phyloP scores from a whole-genome alignment of 208 protist species.

The Vickermania spadyakhi region DNA sequence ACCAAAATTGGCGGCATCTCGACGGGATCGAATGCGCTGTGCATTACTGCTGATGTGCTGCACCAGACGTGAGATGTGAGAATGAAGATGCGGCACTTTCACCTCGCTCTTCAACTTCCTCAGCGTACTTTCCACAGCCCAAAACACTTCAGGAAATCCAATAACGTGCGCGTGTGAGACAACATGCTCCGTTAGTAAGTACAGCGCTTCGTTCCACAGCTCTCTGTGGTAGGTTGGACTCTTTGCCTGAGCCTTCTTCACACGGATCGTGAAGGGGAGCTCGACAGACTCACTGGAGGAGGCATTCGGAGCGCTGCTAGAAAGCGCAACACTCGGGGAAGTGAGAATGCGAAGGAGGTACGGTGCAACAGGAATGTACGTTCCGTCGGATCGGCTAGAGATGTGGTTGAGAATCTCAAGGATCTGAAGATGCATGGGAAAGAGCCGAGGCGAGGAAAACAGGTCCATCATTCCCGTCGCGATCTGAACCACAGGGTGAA shows the following conservation, averaged over 20 bases:
- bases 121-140: constrained; percentile 76
- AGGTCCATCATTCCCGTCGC: constrained; percentile 80
- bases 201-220: constrained; percentile 73
- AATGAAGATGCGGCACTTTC: constrained; percentile 74
- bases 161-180: constrained; percentile 77
- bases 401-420: constrained; percentile 91
- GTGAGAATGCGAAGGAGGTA: constrained; percentile 91
- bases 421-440: constrained; percentile 93
- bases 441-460: constrained; percentile 89
- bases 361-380: constrained; percentile 91
- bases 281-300: constrained; percentile 42
- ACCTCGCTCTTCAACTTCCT: constrained; percentile 77
- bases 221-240: constrained; percentile 58
- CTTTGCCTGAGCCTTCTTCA: constrained; percentile 82
- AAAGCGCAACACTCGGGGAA: constrained; percentile 71
- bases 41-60: constrained; percentile 65
- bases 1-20: constrained; percentile 67
- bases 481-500: constrained; percentile 93
- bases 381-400: constrained; percentile 53
- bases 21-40: constrained; percentile 49
- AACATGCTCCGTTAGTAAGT: constrained; percentile 85
- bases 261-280: constrained; percentile 83
- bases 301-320: constrained; percentile 14
- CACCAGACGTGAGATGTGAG: constrained; percentile 59
- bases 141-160: constrained; percentile 92